Percentiles rank a stretch among this genome's conserved stretches.
Evolutionary conservation across 371 early-diverging fungal species (phyloP).

Genomic region (Mucor irregularis): DNA sequence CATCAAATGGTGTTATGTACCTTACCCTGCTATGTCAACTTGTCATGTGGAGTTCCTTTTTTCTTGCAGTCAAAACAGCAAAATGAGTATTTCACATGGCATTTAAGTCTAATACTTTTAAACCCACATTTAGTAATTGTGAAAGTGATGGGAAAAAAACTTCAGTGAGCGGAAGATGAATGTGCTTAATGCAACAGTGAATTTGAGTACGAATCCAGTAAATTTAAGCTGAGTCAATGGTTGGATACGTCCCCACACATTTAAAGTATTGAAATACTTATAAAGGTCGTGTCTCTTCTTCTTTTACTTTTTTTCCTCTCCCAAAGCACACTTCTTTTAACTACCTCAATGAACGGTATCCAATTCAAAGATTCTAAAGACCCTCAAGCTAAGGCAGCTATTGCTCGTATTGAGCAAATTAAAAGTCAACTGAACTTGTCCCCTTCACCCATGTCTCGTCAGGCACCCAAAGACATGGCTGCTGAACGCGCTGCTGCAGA

Average conservation of each 20-base stretch:
- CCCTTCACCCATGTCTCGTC: conserved; percentile 39
- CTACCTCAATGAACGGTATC: conserved; percentile 2
- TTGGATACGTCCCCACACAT: not conserved
- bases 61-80: too few relatives aligned
- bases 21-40: too few relatives aligned
- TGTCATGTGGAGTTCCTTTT: too few relatives aligned
- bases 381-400: conserved; percentile 34
- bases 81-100: conserved; percentile 2
- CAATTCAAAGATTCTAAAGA: conserved; percentile 13
- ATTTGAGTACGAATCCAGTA: not conserved
- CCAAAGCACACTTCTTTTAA: not conserved
- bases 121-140: not conserved
- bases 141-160: conserved; percentile 14
- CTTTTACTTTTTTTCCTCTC: not conserved
- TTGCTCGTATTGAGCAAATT: conserved; percentile 34
- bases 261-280: not conserved
- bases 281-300: not conserved
- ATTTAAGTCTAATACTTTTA: not conserved
- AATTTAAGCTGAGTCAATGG: too few relatives aligned
- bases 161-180: not conserved
- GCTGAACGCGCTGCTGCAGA: conserved; percentile 57
- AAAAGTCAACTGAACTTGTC: conserved; percentile 37
- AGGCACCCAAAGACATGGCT: conserved; percentile 37
- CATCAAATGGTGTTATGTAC: too few relatives aligned
- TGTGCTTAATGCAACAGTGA: not conserved